These are phyloP conservation scores for Ustilago shanxiensis DNA, from an alignment of 1,284 basidiomycete genomes.

Conservation along the genomic window DNA sequence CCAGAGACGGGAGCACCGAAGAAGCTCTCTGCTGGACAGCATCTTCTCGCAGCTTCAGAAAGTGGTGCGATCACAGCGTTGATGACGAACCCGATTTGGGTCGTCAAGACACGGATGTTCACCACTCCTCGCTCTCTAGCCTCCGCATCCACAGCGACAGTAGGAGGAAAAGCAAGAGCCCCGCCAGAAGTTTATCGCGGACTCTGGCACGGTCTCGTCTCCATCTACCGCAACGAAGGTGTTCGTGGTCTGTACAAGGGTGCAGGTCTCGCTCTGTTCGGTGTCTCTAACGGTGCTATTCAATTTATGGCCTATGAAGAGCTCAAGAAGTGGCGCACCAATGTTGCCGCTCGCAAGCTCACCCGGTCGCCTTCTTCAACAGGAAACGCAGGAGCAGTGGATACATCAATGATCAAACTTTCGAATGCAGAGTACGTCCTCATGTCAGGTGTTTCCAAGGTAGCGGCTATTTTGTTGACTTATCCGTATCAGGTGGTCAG, in stretches of 20 bases:
- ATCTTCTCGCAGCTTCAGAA: slow-evolving; percentile 91
- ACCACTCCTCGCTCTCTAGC: slow-evolving; percentile 75
- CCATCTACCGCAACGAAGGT: slow-evolving; percentile 75
- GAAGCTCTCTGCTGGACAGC: slow-evolving; percentile 80
- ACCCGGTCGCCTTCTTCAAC: not conserved
- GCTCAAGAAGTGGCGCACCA: slow-evolving; percentile 85
- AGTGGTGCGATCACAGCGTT: slow-evolving; percentile 92
- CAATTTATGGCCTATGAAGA: slow-evolving; percentile 98
- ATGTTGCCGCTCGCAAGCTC: slow-evolving; percentile 29
- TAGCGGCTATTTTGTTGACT: slow-evolving; percentile 85
- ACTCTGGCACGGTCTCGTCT: slow-evolving; percentile 56
- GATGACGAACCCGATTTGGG: slow-evolving; percentile 98
- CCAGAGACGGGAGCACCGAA: slow-evolving; percentile 22
- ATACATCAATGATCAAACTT: slow-evolving; percentile 46
- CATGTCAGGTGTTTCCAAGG: slow-evolving; percentile 91
- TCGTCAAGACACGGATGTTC: slow-evolving; percentile 97
- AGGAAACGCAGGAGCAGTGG: not conserved
- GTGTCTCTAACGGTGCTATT: slow-evolving; percentile 93
- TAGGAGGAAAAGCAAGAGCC: slow-evolving; percentile 6
- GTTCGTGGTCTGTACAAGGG: slow-evolving; percentile 86
- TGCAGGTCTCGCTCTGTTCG: slow-evolving; percentile 87
- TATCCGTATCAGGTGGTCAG: slow-evolving; percentile 98
- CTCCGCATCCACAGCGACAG: slow-evolving; percentile 11
- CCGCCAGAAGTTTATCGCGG: slow-evolving; percentile 56
- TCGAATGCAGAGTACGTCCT: slow-evolving; percentile 89